Evolutionary conservation across 257 asterid genomes (phyloP), one percentile per base, ranked within the genome.

Genomic region (Misopates orontium): DNA sequence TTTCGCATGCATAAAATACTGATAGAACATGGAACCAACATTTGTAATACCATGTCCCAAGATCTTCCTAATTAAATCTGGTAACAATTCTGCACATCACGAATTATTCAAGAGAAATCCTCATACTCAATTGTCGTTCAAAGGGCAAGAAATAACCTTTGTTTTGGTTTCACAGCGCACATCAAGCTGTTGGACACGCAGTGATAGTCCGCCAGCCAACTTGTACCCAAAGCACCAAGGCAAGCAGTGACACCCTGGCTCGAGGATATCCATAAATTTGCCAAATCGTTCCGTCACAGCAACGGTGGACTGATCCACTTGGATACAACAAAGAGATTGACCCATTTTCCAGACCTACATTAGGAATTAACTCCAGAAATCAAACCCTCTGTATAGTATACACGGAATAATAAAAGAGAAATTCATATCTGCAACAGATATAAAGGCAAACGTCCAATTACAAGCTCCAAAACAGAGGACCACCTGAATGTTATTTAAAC

Each of bases 301-400:
- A 41, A 76, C 77, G 1, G 74, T 76, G 22, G 80, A 76, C 57
- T 71, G 80, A 12, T 71, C 77, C 39, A 76, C 80, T 71, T 76
- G 74, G 12, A 62, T 55, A 56, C 74, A 76, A 65, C 80, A 56
- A 0, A 66, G 32, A 22, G 67, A 20, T 22, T 67, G 48, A n/a
- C 80, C 80, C 80, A 75, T 75, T 79, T 67, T 70, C 47, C 68
- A 62, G 17, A 68, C 51, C 79, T 70, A 21, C 41, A 51, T 42
- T 15, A 51, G 56, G 12, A 59, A 60, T 50, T 17, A 62, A 51
- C 36, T 31, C 6, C 42, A 36, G 6, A 36, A 36, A 8, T 36
- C 36, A 36, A 22, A 10, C 12, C 61, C 17, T 60, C 36, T 15
- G 14, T 36, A 64, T 56, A n/a, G 16, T 14, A 45, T 45, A 4